These are phyloP conservation scores for Auxenochlorella pyrenoidosa DNA, from an alignment of 139 green algal species.

Conservation along the genomic window DNA sequence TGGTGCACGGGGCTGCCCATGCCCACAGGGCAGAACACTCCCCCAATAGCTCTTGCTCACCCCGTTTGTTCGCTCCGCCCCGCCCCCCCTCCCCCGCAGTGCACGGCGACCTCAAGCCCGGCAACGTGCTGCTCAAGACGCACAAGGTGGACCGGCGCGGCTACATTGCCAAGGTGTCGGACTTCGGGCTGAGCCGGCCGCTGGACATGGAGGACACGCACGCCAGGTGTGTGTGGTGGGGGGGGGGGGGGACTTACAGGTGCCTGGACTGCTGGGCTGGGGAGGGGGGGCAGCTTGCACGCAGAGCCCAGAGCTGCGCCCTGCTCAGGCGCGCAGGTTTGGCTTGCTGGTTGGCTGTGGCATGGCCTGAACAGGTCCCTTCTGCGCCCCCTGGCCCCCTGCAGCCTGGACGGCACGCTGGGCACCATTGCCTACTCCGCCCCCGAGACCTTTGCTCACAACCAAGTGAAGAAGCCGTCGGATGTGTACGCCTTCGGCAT, in stretches of 20 bases:
- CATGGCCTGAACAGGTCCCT: not conserved
- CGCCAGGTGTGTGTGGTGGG: not conserved
- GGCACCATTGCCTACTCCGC: conserved; percentile 66
- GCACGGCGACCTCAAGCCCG: conserved; percentile 48
- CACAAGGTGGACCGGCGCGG: conserved; percentile 58
- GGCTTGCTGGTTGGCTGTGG: not conserved
- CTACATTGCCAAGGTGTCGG: conserved; percentile 63
- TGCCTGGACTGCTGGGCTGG: too few species aligned
- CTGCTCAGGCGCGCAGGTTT: too few species aligned
- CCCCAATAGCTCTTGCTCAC: too few species aligned
- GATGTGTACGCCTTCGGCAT: conserved; percentile 65
- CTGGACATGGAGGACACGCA: conserved; percentile 10
- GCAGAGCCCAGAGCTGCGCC: too few species aligned
- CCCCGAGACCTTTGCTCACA: conserved; percentile 48
- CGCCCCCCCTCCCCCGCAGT: too few species aligned
- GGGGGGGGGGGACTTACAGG: too few species aligned
- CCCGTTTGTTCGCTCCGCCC: too few species aligned
- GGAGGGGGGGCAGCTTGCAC: too few species aligned
- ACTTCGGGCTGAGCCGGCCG: conserved; percentile 58
- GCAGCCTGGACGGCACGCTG: conserved; percentile 5
- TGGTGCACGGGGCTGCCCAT: too few species aligned
- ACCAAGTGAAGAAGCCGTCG: not conserved
- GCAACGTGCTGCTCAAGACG: conserved; percentile 71
- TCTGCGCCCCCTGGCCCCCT: not conserved
- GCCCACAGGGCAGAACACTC: too few species aligned